Base-by-base conservation (phyloP, 1,284 basidiomycete genomes). In the Leccinum fallax region DNA sequence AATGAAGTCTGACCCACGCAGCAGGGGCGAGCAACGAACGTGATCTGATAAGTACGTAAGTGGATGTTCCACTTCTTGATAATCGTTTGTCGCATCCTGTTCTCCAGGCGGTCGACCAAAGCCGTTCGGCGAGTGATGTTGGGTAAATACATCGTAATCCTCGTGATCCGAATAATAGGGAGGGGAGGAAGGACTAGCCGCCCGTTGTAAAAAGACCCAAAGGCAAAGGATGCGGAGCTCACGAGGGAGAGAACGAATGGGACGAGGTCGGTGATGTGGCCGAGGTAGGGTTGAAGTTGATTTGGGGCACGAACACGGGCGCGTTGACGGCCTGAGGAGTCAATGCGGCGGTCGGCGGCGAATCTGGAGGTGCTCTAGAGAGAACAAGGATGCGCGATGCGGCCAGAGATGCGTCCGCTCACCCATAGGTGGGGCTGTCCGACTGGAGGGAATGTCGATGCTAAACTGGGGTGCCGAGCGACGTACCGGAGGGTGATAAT, bases 221-320 rank as follows among this genome's bases (percentile, higher is more conserved):
- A 4, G 58, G 32, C 65, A 61, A 65, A 67, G 10, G 67, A 73
- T 46, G 58, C 61, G 34, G 11, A 19, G 19, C 76, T 64, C 67
- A 80, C 77, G 76, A 67, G n/a, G 73, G 67, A 57, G 68, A 58
- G 57, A 67, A 70, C 5, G 67, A 65, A 21, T 66, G 67, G 4
- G 64, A 66, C 32, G 63, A 59, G 24, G 67, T 71, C 24, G 74
- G 68, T 30, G 76, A 74, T 7, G 76, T 58, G 38, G 74, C 58
- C n/a, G 71, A 60, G 34, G 68, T 46, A 13, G 57, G 61, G 56
- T 66, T 67, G 40, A 72, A 70, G 32, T 74, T 63, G 11, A 79
- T 72, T 74, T 92, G 94, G 38, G 93, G 93, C 24, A 95, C 87
- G 67, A 95, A 95, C 49, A 94, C 88, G 43, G 93, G 93, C 1